Evolutionary conservation across 1,284 basidiomycete species (phyloP).

Genomic region (Sphaerobolus stellatus): DNA sequence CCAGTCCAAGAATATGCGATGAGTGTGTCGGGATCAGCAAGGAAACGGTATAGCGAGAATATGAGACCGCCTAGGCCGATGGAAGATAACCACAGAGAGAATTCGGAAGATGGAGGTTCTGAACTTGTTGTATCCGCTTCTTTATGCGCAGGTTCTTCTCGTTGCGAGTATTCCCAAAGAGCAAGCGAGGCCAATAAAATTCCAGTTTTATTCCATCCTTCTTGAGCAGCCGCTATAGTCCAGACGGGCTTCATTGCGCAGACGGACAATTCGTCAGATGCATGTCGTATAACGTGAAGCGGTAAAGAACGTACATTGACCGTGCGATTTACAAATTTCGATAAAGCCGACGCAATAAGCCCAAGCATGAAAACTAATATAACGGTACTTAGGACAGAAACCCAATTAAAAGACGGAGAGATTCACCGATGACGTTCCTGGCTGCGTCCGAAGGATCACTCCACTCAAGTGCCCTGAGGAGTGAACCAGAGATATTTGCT

Average conservation of each 20-base stretch:
- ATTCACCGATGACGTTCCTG: slow-evolving; percentile 59
- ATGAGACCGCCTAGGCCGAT: slow-evolving; percentile 73
- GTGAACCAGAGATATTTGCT: slow-evolving; percentile 51
- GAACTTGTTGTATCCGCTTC: neutral
- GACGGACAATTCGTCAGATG: neutral
- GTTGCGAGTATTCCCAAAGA: slow-evolving; percentile 28
- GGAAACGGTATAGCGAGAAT: slow-evolving; percentile 76
- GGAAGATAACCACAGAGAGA: slow-evolving; percentile 37
- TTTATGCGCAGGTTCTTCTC: slow-evolving; percentile 22
- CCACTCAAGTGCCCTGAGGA: slow-evolving; percentile 59
- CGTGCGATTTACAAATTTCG: slow-evolving; percentile 76
- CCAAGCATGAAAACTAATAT: slow-evolving; percentile 63
- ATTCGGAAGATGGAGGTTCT: slow-evolving; percentile 54
- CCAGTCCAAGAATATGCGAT: slow-evolving; percentile 93
- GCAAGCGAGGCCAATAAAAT: slow-evolving; percentile 34
- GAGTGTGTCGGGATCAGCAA: slow-evolving; percentile 80
- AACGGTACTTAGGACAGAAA: slow-evolving; percentile 2
- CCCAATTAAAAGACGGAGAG: neutral
- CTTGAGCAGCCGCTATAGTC: slow-evolving; percentile 69
- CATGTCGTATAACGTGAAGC: neutral
- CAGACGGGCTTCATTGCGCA: slow-evolving; percentile 50
- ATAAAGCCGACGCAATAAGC: slow-evolving; percentile 66
- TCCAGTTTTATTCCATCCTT: slow-evolving; percentile 67
- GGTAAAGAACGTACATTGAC: slow-evolving; percentile 68
- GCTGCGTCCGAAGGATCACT: slow-evolving; percentile 33